Conservation (phyloP, 495 filamentous ascomycete species). For the Lepraria neglecta region DNA sequence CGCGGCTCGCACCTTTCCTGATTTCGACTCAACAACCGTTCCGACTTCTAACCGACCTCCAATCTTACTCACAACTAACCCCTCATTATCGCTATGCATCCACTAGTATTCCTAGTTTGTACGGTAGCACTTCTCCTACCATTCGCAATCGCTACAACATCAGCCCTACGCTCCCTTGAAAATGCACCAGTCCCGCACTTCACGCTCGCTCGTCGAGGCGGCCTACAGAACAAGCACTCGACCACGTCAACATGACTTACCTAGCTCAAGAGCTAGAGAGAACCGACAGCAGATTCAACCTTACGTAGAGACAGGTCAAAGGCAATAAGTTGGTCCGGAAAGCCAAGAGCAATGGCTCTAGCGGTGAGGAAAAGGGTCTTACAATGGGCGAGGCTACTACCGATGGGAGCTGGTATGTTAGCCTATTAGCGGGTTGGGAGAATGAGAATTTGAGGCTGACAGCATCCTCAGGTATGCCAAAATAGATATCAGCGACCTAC, state of each 20-base stretch:
- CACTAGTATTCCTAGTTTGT: constrained; percentile 7
- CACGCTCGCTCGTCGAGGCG: constrained; percentile 29
- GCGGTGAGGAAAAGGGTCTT: constrained; percentile 20
- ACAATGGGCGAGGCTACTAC: constrained; percentile 28
- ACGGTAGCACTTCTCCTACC: constrained; percentile 1
- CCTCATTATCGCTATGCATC: constrained; percentile 17
- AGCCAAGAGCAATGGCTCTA: constrained; percentile 24
- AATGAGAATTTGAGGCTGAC: neutral
- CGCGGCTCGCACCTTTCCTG: no score
- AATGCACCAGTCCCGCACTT: constrained; percentile 29
- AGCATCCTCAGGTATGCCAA: constrained; percentile 27
- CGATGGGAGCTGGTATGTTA: constrained; percentile 29
- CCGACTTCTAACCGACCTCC: neutral
- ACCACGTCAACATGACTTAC: constrained; percentile 26
- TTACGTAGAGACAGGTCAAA: constrained; percentile 30
- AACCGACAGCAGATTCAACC: constrained; percentile 30
- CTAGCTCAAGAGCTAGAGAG: constrained; percentile 25
- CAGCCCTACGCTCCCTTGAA: constrained; percentile 24
- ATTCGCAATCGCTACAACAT: constrained; percentile 5
- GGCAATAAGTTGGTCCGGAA: constrained; percentile 34
- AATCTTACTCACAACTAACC: neutral
- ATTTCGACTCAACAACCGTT: no score
- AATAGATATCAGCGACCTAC: constrained; percentile 28
- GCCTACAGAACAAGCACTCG: constrained; percentile 19
- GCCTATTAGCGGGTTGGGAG: neutral